Evolutionary conservation across 2,329 filamentous ascomycete species (phyloP).

Genomic region (Epicoccum nigrum): DNA sequence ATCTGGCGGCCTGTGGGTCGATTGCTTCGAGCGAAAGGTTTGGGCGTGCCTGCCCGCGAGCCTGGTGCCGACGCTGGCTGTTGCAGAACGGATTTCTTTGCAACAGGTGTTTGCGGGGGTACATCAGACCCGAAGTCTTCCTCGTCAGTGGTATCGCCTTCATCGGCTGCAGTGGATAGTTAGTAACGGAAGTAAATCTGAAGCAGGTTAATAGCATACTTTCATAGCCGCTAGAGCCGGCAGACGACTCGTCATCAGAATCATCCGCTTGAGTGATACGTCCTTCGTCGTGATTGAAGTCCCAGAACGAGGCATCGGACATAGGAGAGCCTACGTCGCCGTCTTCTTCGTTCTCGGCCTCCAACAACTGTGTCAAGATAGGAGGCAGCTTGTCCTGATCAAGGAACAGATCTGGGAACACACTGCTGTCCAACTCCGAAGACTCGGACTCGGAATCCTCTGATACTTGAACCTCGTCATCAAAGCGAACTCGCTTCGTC

Average conservation of each 20-base stretch:
- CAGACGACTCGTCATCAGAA: constrained; percentile 52
- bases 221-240: constrained; percentile 62
- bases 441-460: constrained; percentile 59
- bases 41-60: constrained; percentile 45
- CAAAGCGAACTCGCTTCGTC: constrained; percentile 74
- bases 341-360: constrained; percentile 56
- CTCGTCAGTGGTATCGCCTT: constrained; percentile 65
- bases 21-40: constrained; percentile 45
- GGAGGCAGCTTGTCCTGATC: constrained; percentile 76
- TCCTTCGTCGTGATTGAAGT: constrained; percentile 60
- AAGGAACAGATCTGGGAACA: constrained; percentile 80
- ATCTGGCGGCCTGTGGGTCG: constrained; percentile 34
- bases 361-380: constrained; percentile 74
- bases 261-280: constrained; percentile 40
- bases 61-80: constrained; percentile 55
- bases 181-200: constrained; percentile 49
- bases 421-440: constrained; percentile 65
- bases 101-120: constrained; percentile 53
- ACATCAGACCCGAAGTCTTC: constrained; percentile 53
- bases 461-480: constrained; percentile 67
- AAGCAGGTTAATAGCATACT: constrained; percentile 54
- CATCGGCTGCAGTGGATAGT: constrained; percentile 58
- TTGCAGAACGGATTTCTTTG: constrained; percentile 54
- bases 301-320: constrained; percentile 64
- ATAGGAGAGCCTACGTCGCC: constrained; percentile 53